Percentiles rank a stretch among this genome's conserved stretches.
Conservation (phyloP, 192 early-diverging fungal genomes). For the Backusella psychrophila region DNA sequence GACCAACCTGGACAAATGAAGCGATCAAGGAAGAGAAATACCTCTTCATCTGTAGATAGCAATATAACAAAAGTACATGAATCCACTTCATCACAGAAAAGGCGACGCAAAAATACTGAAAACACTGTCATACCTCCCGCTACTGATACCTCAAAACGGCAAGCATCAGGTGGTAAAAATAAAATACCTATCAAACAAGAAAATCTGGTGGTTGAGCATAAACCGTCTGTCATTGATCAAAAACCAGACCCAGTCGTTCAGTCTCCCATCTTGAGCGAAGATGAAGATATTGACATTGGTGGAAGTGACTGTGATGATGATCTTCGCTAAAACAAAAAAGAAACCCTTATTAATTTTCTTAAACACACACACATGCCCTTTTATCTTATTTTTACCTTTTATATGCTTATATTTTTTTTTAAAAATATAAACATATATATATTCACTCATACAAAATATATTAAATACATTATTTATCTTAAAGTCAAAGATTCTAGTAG, state of each 20-base stretch:
- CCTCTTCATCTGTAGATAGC: background rate
- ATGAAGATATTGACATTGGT: conserved; percentile 56
- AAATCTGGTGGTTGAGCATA: conserved; percentile 16
- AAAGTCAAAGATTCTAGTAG: background rate
- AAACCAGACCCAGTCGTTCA: background rate
- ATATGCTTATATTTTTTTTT: background rate
- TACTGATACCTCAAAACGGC: background rate
- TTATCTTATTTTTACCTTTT: background rate
- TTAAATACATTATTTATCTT: background rate
- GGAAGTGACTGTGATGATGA: conserved; percentile 54
- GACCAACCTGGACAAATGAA: background rate
- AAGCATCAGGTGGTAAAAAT: background rate
- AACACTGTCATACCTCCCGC: background rate
- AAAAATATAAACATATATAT: background rate
- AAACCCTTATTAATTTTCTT: too few species aligned
- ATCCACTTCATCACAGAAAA: background rate
- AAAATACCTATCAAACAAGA: background rate
- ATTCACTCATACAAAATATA: background rate
- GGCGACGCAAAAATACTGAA: background rate
- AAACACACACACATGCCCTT: background rate
- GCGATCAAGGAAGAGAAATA: background rate
- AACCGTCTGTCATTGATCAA: background rate
- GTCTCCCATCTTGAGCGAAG: conserved; percentile 25
- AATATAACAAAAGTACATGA: background rate
- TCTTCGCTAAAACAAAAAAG: conserved; percentile 32